Conservation (phyloP, 1,139 yeast genomes). For the Zygosaccharomyces pseudobailii region DNA sequence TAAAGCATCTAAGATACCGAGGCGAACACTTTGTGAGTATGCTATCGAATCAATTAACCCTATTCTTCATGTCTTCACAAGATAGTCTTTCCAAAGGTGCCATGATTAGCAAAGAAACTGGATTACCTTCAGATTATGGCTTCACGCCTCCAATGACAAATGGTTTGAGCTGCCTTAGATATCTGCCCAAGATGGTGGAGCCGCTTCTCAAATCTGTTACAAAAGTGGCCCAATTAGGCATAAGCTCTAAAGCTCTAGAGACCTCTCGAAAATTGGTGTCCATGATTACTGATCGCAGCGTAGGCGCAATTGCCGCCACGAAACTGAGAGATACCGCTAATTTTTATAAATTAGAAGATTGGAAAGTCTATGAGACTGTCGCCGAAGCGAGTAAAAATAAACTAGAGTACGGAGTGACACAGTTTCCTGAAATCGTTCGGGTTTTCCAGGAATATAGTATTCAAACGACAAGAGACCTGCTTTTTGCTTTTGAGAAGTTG, state of each 20-base stretch:
- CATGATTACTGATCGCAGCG: constrained; percentile 39
- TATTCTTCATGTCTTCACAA: constrained; percentile 38
- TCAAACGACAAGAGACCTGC: constrained; percentile 35
- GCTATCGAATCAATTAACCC: constrained; percentile 36
- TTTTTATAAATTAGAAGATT: constrained; percentile 44
- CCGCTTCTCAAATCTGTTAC: constrained; percentile 39
- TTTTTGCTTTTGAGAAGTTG: constrained; percentile 34
- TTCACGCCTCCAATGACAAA: constrained; percentile 60
- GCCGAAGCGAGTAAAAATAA: constrained; percentile 10
- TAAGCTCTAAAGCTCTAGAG: constrained; percentile 38
- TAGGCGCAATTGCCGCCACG: constrained; percentile 44
- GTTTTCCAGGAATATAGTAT: constrained; percentile 41
- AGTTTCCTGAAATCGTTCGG: constrained; percentile 42
- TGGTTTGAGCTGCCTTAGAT: constrained; percentile 50
- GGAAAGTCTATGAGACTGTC: constrained; percentile 32
- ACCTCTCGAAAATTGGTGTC: constrained; percentile 37
- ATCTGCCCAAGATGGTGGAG: constrained; percentile 41
- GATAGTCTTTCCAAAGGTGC: constrained; percentile 23
- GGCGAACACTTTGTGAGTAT: constrained; percentile 36
- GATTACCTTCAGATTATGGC: constrained; percentile 40
- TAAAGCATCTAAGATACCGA: constrained; percentile 36
- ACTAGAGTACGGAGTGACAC: constrained; percentile 42
- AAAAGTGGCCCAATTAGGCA: constrained; percentile 41
- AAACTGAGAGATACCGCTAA: constrained; percentile 48
- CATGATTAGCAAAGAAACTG: constrained; percentile 22